Conservation (phyloP, 2,329 filamentous ascomycete species). For the Penicillium sp. region DNA sequence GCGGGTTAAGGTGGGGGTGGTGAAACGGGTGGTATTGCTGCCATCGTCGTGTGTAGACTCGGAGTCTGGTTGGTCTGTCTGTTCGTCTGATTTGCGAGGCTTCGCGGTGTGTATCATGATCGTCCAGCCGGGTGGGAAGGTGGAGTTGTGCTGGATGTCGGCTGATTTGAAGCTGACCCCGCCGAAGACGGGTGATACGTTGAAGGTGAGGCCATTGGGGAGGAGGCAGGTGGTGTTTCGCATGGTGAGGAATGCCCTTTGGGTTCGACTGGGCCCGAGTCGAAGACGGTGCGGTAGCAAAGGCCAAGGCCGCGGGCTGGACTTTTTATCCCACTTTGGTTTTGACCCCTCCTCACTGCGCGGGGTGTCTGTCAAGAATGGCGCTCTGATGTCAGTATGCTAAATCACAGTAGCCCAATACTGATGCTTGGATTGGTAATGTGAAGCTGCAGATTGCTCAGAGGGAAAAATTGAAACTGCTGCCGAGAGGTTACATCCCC, state of each 20-base stretch:
- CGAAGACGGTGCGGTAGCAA: background rate
- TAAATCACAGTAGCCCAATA: background rate
- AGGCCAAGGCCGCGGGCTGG: background rate
- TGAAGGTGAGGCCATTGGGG: slow-evolving; percentile 81
- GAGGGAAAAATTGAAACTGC: background rate
- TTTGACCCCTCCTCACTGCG: slow-evolving; percentile 10
- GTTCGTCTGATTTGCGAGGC: slow-evolving; percentile 31
- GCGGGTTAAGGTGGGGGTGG: slow-evolving; percentile 67
- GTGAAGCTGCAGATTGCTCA: background rate
- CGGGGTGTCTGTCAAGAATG: slow-evolving; percentile 3
- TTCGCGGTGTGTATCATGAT: slow-evolving; percentile 73
- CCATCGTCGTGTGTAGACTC: slow-evolving; percentile 20
- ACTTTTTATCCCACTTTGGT: slow-evolving; percentile 2
- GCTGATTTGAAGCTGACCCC: slow-evolving; percentile 85
- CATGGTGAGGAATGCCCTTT: slow-evolving; percentile 21
- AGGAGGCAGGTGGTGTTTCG: slow-evolving; percentile 51
- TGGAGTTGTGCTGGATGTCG: slow-evolving; percentile 62
- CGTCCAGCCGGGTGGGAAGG: slow-evolving; percentile 78
- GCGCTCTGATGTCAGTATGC: background rate
- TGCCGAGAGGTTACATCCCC: slow-evolving; percentile 1
- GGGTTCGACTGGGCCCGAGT: background rate
- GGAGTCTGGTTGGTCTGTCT: slow-evolving; percentile 9
- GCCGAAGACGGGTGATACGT: slow-evolving; percentile 82
- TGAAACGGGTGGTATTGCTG: slow-evolving; percentile 54
- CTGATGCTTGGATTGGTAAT: slow-evolving; percentile 5